Base-by-base conservation (phyloP, 805 yeast species). In the Barnettozyma salicaria region DNA sequence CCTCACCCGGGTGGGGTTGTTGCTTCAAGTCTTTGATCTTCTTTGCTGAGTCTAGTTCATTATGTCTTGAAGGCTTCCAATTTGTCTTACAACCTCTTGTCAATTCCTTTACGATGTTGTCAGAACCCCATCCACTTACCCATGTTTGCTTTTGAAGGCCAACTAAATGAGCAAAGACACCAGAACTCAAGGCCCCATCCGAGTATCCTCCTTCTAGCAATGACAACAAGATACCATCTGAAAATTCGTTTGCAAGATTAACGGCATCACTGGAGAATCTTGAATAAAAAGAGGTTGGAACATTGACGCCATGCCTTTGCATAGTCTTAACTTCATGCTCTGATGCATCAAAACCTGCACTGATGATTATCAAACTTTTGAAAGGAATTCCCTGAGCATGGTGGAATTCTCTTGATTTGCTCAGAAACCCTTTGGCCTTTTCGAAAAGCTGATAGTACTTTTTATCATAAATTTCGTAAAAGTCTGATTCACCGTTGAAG, bases 341-440 rank as follows among this genome's bases (percentile, higher is more conserved):
- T 13, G 84, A 77, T 3, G 92, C 94, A 60, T 85, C 95, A 55
- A 85, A 86, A 2, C 95, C 95, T 0, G 95, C 89, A 30, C 94
- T 83, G 1, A 85, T 67, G n/a, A 80, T 70, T 3, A 86, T 74
- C 41, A 84, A 45, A 1, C 78, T 74, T 44, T 69, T 71, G 55
- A 74, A 77, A 3, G 67, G 65, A 7, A 41, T 41, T 6, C 60
- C 43, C 30, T 57, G 30, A 32, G 56, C 26, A 17, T 37, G 30
- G 23, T 11, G 18, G 14, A n/a, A 32, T 30, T 9, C 34, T 47
- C 67, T 72, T 3, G 78, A 70, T 13, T 54, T 64, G 40, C 64
- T 66, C 44, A 83, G 65, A 49, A 72, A 85, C 49, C 77, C 79
- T 41, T 73, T 73, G 4, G 92, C 94, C 43, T 82, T 68, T 26